Evolutionary conservation across 345 rosid genomes (phyloP).

Genomic region (Eucalyptus sp.): DNA sequence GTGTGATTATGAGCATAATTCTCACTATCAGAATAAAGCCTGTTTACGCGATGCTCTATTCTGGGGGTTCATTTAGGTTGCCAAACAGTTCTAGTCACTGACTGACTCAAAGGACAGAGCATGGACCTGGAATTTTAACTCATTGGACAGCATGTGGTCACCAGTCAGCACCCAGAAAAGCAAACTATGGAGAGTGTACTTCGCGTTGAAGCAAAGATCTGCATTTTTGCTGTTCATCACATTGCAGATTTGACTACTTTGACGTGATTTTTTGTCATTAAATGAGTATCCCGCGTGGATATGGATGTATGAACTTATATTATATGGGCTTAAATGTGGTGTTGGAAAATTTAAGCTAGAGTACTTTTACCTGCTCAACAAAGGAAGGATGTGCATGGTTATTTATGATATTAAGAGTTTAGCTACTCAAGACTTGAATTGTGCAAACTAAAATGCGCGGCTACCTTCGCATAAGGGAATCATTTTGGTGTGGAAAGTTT

Average conservation of each 20-base stretch:
- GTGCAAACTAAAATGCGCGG: not conserved
- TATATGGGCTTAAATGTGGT: not conserved
- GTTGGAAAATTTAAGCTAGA: not conserved
- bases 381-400: not conserved
- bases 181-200: not conserved
- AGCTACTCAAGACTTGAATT: not conserved
- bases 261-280: not conserved
- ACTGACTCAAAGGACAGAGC: not conserved
- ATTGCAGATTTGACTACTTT: not conserved
- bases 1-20: slow-evolving; percentile 29
- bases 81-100: slow-evolving; percentile 28
- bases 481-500: not conserved
- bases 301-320: not conserved
- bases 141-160: not conserved
- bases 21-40: slow-evolving; percentile 37
- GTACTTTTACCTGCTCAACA: not conserved
- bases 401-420: not conserved
- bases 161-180: not conserved
- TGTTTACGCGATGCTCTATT: slow-evolving; percentile 50
- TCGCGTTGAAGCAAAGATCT: not conserved
- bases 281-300: not conserved
- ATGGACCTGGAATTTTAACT: not conserved
- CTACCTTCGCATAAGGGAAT: not conserved
- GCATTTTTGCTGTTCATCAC: not conserved
- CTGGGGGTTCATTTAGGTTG: slow-evolving; percentile 48